Conservation (phyloP, 1,139 yeast species). For the Diutina pseudorugosa region DNA sequence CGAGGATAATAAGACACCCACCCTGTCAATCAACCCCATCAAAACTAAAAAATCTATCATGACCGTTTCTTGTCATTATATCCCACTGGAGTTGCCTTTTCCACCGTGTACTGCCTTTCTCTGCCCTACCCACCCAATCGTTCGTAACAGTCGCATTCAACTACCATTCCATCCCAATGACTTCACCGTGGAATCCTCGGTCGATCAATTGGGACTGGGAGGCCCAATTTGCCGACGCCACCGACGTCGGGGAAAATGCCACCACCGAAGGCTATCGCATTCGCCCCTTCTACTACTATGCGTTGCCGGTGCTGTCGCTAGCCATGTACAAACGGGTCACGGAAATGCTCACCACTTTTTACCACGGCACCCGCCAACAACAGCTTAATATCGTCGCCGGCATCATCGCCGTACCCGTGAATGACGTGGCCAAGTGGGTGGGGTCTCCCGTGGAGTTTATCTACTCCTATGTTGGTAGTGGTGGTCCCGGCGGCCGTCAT, state of each 20-base stretch:
- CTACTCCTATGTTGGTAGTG: neutral
- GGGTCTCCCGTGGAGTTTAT: neutral
- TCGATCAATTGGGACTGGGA: conserved; percentile 3
- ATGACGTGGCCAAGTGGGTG: neutral
- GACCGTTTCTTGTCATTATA: too few relatives aligned
- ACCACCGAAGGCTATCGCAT: neutral
- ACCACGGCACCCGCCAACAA: neutral
- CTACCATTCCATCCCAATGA: neutral
- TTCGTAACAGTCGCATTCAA: neutral
- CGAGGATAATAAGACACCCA: too few relatives aligned
- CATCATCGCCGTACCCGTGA: neutral
- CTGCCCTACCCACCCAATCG: too few relatives aligned
- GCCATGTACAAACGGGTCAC: neutral
- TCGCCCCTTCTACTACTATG: neutral
- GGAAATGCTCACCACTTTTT: neutral
- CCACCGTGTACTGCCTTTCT: too few relatives aligned
- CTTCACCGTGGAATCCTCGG: neutral
- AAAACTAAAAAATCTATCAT: too few relatives aligned
- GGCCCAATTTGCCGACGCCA: neutral
- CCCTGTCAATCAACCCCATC: too few relatives aligned
- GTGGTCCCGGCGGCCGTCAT: neutral
- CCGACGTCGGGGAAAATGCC: neutral
- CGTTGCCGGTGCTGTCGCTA: conserved; percentile 2
- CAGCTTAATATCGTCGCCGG: neutral
- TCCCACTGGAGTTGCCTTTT: too few relatives aligned